Conservation (phyloP, 2,329 filamentous ascomycete genomes). For the Myriosclerotinia duriaeana region DNA sequence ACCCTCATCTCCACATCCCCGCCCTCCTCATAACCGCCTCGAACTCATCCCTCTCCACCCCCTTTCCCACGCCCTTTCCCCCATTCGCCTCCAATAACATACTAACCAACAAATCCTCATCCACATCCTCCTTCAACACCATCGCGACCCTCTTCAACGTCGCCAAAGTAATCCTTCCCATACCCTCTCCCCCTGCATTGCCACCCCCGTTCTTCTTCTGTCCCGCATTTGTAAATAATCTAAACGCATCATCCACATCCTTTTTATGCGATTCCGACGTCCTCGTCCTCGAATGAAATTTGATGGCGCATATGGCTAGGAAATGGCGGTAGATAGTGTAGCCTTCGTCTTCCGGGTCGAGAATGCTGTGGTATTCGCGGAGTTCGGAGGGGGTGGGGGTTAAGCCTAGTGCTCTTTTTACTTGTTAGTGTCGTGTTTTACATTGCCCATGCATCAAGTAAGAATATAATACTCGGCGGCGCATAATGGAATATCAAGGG, state of each 20-base stretch:
- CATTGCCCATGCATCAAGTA: too few relatives aligned
- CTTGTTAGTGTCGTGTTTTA: not conserved
- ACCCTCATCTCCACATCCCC: conserved; percentile 36
- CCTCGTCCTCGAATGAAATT: conserved; percentile 64
- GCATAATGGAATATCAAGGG: not conserved
- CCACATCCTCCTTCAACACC: conserved; percentile 79
- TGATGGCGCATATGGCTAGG: conserved; percentile 83
- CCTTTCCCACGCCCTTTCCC: conserved; percentile 66
- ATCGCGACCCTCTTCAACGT: conserved; percentile 78
- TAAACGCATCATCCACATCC: conserved; percentile 80
- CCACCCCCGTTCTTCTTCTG: conserved; percentile 20
- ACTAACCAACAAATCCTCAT: conserved; percentile 80
- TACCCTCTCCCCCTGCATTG: conserved; percentile 46
- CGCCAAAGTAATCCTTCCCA: conserved; percentile 69
- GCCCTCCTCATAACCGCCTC: conserved; percentile 39
- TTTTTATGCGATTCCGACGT: conserved; percentile 52
- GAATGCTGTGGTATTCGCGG: conserved; percentile 70
- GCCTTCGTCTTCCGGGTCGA: conserved; percentile 81
- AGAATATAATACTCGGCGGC: too few relatives aligned
- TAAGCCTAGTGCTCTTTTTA: conserved; percentile 75
- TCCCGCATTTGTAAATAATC: conserved; percentile 67
- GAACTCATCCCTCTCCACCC: conserved; percentile 69
- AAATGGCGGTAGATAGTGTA: conserved; percentile 79
- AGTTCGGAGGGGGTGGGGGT: conserved; percentile 66
- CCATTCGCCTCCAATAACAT: conserved; percentile 96